Conservation (phyloP, 192 early-diverging fungal species). For the Rhizophagus sp. region DNA sequence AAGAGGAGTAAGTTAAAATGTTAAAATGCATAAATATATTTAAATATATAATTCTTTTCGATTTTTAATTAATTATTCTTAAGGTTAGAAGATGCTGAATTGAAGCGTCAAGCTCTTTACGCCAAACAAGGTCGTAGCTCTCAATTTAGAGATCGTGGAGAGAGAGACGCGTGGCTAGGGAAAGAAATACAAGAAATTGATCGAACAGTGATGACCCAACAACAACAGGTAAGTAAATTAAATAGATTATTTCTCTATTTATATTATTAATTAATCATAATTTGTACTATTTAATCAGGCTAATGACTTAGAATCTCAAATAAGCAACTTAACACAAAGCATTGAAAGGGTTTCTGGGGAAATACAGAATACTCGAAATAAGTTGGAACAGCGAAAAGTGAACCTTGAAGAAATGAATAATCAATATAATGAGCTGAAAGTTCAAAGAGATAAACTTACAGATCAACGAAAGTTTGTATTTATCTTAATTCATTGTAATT, state of each 20-base stretch:
- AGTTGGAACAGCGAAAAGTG: constrained; percentile 46
- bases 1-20: constrained; percentile 56
- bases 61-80: background rate
- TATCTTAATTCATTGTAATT: background rate
- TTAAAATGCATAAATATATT: background rate
- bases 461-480: constrained; percentile 69
- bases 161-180: constrained; percentile 80
- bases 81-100: constrained; percentile 64
- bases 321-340: constrained; percentile 30
- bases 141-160: constrained; percentile 68
- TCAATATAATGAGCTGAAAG: constrained; percentile 42
- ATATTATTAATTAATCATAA: background rate
- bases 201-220: constrained; percentile 49
- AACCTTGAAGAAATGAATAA: constrained; percentile 43
- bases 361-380: constrained; percentile 35
- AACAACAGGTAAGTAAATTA: constrained; percentile 50
- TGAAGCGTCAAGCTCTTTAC: constrained; percentile 75
- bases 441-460: constrained; percentile 57
- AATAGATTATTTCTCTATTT: constrained; percentile 18
- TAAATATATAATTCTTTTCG: background rate
- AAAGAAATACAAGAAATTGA: constrained; percentile 71
- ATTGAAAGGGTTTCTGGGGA: constrained; percentile 37
- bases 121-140: constrained; percentile 85
- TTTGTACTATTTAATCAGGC: constrained; percentile 24
- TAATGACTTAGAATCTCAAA: constrained; percentile 40